These are phyloP conservation scores for Quercus suber DNA, from an alignment of 306 rosid genomes.

Conservation along the genomic window DNA sequence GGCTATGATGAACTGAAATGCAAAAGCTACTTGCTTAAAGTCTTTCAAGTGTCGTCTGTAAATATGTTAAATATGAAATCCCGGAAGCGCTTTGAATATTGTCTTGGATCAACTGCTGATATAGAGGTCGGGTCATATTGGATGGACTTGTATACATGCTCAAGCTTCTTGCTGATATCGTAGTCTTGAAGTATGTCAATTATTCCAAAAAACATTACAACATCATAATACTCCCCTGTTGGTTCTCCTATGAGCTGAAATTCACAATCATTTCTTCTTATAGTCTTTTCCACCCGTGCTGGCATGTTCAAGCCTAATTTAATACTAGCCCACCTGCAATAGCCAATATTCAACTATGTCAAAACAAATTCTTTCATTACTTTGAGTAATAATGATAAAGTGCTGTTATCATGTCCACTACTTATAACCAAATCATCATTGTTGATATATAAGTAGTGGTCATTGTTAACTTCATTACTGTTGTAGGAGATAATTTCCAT, in stretches of 20 bases:
- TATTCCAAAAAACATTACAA: constrained; percentile 66
- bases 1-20: constrained; percentile 7
- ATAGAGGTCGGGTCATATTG: constrained; percentile 89
- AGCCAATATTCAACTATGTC: not conserved
- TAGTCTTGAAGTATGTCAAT: constrained; percentile 98
- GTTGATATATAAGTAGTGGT: not conserved
- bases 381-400: not conserved
- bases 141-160: constrained; percentile 92
- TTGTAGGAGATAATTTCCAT: not conserved
- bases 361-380: not conserved
- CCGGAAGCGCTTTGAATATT: constrained; percentile 86
- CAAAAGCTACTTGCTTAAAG: not conserved
- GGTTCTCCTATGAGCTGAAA: constrained; percentile 74
- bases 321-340: constrained; percentile 66
- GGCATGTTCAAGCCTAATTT: constrained; percentile 75
- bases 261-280: constrained; percentile 57
- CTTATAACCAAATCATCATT: not conserved
- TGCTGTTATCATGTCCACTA: not conserved
- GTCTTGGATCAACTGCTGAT: constrained; percentile 91
- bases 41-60: constrained; percentile 41
- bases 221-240: constrained; percentile 76
- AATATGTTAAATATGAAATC: constrained; percentile 73
- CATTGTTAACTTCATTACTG: not conserved
- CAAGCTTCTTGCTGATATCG: constrained; percentile 97
- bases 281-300: constrained; percentile 67